These are phyloP conservation scores for Tuber microsphaerosporum DNA, from an alignment of 495 filamentous ascomycete genomes.

Conservation along the genomic window DNA sequence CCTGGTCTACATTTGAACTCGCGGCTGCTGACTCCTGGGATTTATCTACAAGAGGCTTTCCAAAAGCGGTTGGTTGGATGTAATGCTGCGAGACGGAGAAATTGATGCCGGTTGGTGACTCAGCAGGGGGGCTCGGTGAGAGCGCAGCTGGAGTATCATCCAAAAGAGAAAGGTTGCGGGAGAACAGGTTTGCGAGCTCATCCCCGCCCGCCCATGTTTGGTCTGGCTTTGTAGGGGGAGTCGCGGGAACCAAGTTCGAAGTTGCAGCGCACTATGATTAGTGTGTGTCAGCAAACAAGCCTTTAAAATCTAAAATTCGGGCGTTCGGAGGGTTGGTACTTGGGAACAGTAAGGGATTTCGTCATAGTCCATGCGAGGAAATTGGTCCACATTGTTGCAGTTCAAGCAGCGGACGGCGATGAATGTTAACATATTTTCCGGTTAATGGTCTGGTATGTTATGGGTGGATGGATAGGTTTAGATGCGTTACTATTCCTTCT, in stretches of 20 bases:
- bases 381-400: conserved; percentile 39
- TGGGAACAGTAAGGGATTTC: conserved; percentile 40
- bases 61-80: conserved; percentile 48
- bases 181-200: conserved; percentile 62
- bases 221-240: conserved; percentile 24
- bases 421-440: conserved; percentile 35
- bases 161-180: conserved; percentile 55
- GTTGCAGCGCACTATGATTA: conserved; percentile 32
- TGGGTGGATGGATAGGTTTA: not conserved
- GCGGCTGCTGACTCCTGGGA: conserved; percentile 8
- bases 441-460: conserved; percentile 10
- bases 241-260: conserved; percentile 33
- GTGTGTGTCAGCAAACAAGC: not conserved
- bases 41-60: not conserved
- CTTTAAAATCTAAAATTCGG: not conserved
- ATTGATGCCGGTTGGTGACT: conserved; percentile 44
- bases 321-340: conserved; percentile 4
- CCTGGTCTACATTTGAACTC: conserved; percentile 8
- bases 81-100: conserved; percentile 72
- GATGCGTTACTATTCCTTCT: conserved; percentile 3
- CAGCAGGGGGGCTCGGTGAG: conserved; percentile 13
- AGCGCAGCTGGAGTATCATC: not conserved
- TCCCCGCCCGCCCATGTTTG: conserved; percentile 42
- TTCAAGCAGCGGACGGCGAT: conserved; percentile 36
- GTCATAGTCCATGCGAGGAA: conserved; percentile 35